Percentiles rank a stretch among this genome's conserved stretches.
These are phyloP conservation scores for Spergularia marina DNA, from an alignment of 148 eudicot species.

Conservation along the genomic window DNA sequence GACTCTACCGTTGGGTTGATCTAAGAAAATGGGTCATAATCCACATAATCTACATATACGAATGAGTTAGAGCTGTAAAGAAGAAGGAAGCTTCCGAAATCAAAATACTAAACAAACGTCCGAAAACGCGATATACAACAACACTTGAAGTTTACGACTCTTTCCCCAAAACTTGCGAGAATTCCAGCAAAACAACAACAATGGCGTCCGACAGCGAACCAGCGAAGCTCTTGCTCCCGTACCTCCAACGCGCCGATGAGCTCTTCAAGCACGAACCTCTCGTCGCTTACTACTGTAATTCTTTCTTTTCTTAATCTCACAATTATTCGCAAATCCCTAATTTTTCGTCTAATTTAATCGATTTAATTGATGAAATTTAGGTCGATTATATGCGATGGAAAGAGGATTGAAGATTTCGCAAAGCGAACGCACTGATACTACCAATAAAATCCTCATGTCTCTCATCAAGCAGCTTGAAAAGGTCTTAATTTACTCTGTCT, in stretches of 20 bases:
- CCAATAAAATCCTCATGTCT: constrained; percentile 67
- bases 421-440: constrained; percentile 77
- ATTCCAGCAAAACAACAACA: neutral
- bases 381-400: constrained; percentile 98
- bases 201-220: constrained; percentile 69
- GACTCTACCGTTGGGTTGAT: no score
- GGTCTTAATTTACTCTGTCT: constrained; percentile 33
- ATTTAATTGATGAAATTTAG: constrained; percentile 31
- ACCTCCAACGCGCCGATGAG: constrained; percentile 98
- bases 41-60: no score
- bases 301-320: neutral
- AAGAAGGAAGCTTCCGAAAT: no score
- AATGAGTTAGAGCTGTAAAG: no score
- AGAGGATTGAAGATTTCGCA: constrained; percentile 81
- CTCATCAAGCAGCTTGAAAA: constrained; percentile 97
- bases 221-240: constrained; percentile 84
- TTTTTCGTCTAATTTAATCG: constrained; percentile 6
- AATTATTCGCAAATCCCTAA: constrained; percentile 6
- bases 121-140: no score
- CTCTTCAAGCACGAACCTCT: constrained; percentile 94
- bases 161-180: no score
- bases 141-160: no score
- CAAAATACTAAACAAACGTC: no score
- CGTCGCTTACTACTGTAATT: constrained; percentile 88
- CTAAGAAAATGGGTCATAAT: no score